A percentile compares a stretch with the other conserved stretches of the same genome.
phyloP scores from a whole-genome alignment of 495 filamentous ascomycete genomes.

The Beverwykella pulmonaria region DNA sequence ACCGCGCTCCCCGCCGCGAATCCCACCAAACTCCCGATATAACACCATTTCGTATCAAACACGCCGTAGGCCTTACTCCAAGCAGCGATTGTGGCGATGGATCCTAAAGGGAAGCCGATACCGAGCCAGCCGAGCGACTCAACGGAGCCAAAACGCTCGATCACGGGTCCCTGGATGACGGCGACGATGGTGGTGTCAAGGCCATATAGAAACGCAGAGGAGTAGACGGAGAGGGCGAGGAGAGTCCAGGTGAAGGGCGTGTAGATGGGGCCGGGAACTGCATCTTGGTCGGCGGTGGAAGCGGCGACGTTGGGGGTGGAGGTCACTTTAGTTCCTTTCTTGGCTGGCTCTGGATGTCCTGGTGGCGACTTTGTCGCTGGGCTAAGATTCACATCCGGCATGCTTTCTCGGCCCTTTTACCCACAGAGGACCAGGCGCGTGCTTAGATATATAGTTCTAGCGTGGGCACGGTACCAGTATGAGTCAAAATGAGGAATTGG shows the following conservation, averaged over 20 bases:
- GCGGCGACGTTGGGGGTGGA: background rate
- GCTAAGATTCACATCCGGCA: no score
- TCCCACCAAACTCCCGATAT: conserved; percentile 28
- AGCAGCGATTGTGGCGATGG: conserved; percentile 34
- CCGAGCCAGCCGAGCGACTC: conserved; percentile 40
- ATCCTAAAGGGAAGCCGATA: conserved; percentile 39
- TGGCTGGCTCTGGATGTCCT: no score
- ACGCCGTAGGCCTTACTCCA: conserved; percentile 34
- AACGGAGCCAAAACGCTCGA: conserved; percentile 39
- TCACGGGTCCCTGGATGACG: conserved; percentile 44
- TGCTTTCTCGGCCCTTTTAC: no score
- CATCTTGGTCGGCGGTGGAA: no score
- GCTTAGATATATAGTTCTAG: no score
- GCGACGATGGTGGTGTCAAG: conserved; percentile 51
- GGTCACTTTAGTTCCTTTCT: background rate
- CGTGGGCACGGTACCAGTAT: no score
- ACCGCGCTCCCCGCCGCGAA: conserved; percentile 40
- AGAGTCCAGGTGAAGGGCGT: conserved; percentile 33
- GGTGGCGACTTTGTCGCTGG: no score
- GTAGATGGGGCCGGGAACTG: background rate
- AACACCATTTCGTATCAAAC: conserved; percentile 40
- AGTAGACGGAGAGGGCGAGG: conserved; percentile 38
- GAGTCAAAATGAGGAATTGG: no score
- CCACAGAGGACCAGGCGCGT: no score
- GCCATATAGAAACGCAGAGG: conserved; percentile 43